These are phyloP conservation scores for Noccaea caerulescens DNA, from an alignment of 345 rosid genomes.

Conservation along the genomic window DNA sequence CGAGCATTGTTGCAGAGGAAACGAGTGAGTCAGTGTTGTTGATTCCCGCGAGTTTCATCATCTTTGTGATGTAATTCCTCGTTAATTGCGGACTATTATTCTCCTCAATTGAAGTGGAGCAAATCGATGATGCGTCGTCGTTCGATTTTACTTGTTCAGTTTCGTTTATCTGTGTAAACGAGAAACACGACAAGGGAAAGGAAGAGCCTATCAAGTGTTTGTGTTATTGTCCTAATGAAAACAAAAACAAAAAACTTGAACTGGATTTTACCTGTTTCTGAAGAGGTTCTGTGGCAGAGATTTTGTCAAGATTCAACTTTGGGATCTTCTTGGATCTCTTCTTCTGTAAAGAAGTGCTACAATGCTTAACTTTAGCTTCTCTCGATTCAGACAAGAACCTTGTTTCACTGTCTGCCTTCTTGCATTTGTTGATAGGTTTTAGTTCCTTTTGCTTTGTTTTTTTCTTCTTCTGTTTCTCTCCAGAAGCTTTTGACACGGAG, in stretches of 20 bases:
- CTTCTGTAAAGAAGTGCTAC: conserved; percentile 46
- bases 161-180: conserved; percentile 3
- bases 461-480: conserved; percentile 42
- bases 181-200: not conserved
- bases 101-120: conserved; percentile 48
- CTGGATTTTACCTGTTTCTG: conserved; percentile 56
- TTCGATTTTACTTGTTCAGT: conserved; percentile 44
- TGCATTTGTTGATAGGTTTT: conserved; percentile 44
- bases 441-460: conserved; percentile 29
- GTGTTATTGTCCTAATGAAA: not conserved
- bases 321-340: conserved; percentile 48
- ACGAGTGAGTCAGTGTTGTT: conserved; percentile 44
- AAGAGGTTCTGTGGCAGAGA: conserved; percentile 47
- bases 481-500: conserved; percentile 23
- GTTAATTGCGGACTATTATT: conserved; percentile 30
- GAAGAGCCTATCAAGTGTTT: not conserved
- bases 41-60: conserved; percentile 50
- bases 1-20: conserved; percentile 40
- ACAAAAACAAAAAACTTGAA: not conserved
- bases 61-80: conserved; percentile 45
- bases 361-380: conserved; percentile 37
- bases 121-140: conserved; percentile 55
- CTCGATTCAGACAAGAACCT: conserved; percentile 50
- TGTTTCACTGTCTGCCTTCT: conserved; percentile 41
- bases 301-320: conserved; percentile 12